phyloP scores from a whole-genome alignment of 352 stramenopile genomes.

The Blastocystis sp. region DNA sequence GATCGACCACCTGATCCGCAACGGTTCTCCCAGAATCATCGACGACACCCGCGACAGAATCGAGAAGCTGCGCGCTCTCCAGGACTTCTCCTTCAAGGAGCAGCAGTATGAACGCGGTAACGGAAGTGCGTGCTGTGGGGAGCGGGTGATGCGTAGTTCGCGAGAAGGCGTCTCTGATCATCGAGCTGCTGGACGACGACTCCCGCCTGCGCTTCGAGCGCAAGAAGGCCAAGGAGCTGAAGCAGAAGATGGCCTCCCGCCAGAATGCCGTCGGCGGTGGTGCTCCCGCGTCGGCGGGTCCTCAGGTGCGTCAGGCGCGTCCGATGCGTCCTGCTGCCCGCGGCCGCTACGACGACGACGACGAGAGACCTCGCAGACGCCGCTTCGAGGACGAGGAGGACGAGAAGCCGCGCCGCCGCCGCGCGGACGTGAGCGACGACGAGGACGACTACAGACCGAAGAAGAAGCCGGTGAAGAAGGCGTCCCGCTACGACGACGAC shows the following conservation, averaged over 20 bases:
- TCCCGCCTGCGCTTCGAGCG: constrained; percentile 81
- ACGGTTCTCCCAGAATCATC: constrained; percentile 91
- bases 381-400: constrained; percentile 40
- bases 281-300: constrained; percentile 50
- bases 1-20: constrained; percentile 95
- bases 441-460: constrained; percentile 41
- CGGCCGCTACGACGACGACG: constrained; percentile 28
- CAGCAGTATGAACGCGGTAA: constrained; percentile 80
- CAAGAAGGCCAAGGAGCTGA: constrained; percentile 80
- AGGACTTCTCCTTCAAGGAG: constrained; percentile 84
- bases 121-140: constrained; percentile 70
- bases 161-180: constrained; percentile 83
- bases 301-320: constrained; percentile 11
- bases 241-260: constrained; percentile 75
- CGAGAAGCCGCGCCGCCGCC: no score
- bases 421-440: not conserved
- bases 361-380: constrained; percentile 26
- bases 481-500: not conserved
- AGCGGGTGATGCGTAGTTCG: constrained; percentile 73
- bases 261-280: constrained; percentile 55
- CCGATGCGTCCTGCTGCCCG: not conserved
- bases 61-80: constrained; percentile 80
- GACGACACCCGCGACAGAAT: constrained; percentile 91
- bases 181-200: constrained; percentile 84
- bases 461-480: not conserved